phyloP scores from a whole-genome alignment of 2,329 filamentous ascomycete genomes.

The Pyrenophora tritici-repentis region DNA sequence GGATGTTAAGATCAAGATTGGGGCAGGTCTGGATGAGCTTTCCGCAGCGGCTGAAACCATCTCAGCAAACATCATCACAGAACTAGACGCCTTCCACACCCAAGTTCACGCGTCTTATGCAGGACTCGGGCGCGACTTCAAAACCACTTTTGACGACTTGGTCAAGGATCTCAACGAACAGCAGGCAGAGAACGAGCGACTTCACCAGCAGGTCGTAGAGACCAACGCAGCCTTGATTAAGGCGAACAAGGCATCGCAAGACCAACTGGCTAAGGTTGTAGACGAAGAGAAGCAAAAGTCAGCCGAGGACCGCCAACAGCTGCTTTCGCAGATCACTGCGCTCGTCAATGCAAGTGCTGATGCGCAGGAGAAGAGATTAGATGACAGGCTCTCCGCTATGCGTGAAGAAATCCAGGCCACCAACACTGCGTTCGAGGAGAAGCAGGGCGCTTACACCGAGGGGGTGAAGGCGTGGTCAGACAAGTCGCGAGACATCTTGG shows the following conservation, averaged over 20 bases:
- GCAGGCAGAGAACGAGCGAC: slow-evolving; percentile 72
- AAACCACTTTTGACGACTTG: slow-evolving; percentile 80
- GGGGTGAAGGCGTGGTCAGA: slow-evolving; percentile 76
- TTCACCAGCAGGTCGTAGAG: slow-evolving; percentile 72
- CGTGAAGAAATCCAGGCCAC: slow-evolving; percentile 69
- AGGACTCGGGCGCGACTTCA: slow-evolving; percentile 82
- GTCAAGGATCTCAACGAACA: slow-evolving; percentile 76
- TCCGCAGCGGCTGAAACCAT: slow-evolving; percentile 86
- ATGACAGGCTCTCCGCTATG: slow-evolving; percentile 65
- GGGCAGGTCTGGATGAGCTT: slow-evolving; percentile 80
- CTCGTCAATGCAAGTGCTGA: slow-evolving; percentile 77
- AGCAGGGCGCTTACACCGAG: slow-evolving; percentile 67
- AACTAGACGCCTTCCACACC: slow-evolving; percentile 81
- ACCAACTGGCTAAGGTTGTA: slow-evolving; percentile 69
- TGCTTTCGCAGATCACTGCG: slow-evolving; percentile 77
- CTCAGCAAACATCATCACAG: slow-evolving; percentile 83
- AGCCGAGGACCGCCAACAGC: slow-evolving; percentile 71
- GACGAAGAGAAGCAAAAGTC: slow-evolving; percentile 77
- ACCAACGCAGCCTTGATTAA: slow-evolving; percentile 71
- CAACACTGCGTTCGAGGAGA: slow-evolving; percentile 67
- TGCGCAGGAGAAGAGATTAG: slow-evolving; percentile 72
- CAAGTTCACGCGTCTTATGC: slow-evolving; percentile 84
- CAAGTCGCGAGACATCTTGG: slow-evolving; percentile 70
- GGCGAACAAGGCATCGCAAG: slow-evolving; percentile 69
- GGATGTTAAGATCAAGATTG: slow-evolving; percentile 83